phyloP scores from a whole-genome alignment of 106 monocot genomes.

The Alisma plantagoaquatica region DNA sequence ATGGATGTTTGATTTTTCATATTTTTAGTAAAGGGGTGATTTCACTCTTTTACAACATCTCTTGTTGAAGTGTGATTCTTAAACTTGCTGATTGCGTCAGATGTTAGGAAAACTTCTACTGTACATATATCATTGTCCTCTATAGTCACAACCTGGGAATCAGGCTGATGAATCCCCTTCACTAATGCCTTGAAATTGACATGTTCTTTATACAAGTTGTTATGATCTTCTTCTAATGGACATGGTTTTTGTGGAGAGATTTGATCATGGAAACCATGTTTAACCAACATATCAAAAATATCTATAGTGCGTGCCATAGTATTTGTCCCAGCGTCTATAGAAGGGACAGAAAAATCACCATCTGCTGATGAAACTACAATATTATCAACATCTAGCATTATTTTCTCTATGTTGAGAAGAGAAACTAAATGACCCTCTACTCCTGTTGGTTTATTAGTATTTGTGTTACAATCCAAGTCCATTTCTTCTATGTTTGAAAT shows the following conservation, averaged over 20 bases:
- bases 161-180: background rate
- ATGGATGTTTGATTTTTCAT: no score
- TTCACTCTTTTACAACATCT: no score
- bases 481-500: background rate
- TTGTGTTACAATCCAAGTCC: no score
- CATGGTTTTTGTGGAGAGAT: background rate
- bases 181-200: background rate
- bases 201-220: background rate
- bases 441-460: background rate
- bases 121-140: constrained; percentile 14
- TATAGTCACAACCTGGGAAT: background rate
- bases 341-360: no score
- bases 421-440: background rate
- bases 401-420: background rate
- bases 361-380: background rate
- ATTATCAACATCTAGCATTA: background rate
- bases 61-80: constrained; percentile 24
- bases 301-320: no score
- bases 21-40: no score
- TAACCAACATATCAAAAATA: background rate
- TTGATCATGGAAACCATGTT: background rate
- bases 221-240: background rate
- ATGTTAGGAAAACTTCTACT: constrained; percentile 7
- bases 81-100: constrained; percentile 19
- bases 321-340: background rate